phyloP scores from a whole-genome alignment of 768 basidiomycete genomes.

The Lentinus brumalis region DNA sequence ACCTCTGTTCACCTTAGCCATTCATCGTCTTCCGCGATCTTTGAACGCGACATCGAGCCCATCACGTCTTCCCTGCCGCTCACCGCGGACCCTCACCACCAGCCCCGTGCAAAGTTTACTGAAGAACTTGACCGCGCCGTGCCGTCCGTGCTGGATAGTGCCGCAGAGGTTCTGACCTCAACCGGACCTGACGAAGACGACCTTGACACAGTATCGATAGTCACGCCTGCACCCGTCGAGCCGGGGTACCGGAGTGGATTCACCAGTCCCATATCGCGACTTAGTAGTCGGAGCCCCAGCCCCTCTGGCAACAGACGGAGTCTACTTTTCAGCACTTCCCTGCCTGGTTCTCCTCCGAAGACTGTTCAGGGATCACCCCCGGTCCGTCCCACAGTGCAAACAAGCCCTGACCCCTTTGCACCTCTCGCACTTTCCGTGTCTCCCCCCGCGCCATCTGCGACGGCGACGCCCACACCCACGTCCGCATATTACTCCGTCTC shows the following conservation, averaged over 20 bases:
- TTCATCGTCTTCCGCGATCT: slow-evolving; percentile 87
- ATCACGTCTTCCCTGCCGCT: slow-evolving; percentile 43
- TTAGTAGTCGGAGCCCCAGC: slow-evolving; percentile 71
- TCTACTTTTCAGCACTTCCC: slow-evolving; percentile 37
- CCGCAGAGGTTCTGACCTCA: slow-evolving; percentile 68
- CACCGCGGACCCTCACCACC: slow-evolving; percentile 66
- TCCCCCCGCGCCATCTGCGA: slow-evolving; percentile 11
- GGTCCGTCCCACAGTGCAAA: slow-evolving; percentile 32
- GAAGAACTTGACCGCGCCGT: slow-evolving; percentile 79
- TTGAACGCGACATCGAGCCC: slow-evolving; percentile 89
- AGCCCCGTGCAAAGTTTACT: slow-evolving; percentile 68
- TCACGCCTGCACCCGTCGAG: slow-evolving; percentile 50
- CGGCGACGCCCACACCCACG: slow-evolving; percentile 41
- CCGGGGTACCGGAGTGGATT: slow-evolving; percentile 51
- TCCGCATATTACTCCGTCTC: slow-evolving; percentile 50
- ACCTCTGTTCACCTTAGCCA: slow-evolving; percentile 37
- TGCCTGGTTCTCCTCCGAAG: slow-evolving; percentile 20
- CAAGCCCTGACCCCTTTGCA: slow-evolving; percentile 13
- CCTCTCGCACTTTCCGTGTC: background rate
- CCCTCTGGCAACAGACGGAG: slow-evolving; percentile 43
- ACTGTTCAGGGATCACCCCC: slow-evolving; percentile 22
- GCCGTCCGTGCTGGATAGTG: slow-evolving; percentile 83
- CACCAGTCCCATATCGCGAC: slow-evolving; percentile 61
- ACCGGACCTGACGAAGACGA: slow-evolving; percentile 40
- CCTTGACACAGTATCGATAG: slow-evolving; percentile 61